Conservation (phyloP, 768 basidiomycete species). For the Russula ochroleuca region DNA sequence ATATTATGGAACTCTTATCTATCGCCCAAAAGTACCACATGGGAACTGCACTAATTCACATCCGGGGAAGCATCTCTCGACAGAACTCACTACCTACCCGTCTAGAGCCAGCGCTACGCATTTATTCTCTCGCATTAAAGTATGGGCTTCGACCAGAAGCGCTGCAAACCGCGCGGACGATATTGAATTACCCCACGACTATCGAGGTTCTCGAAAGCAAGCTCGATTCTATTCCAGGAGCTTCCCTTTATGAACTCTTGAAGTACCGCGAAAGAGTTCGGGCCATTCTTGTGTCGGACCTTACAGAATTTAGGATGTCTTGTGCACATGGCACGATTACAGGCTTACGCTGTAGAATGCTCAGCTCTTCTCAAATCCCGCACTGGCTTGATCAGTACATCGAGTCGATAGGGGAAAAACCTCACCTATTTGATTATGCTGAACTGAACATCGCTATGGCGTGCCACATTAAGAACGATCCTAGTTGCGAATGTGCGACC, state of each 20-base stretch:
- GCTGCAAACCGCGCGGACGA: no score
- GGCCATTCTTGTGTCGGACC: not conserved
- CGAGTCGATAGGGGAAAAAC: not conserved
- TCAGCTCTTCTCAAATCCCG: not conserved
- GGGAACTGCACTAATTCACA: not conserved
- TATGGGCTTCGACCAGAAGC: not conserved
- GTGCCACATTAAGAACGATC: no score
- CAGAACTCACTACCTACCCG: not conserved
- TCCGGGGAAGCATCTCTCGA: not conserved
- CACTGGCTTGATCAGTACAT: slow-evolving; percentile 3
- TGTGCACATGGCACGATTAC: not conserved
- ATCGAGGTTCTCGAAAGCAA: not conserved
- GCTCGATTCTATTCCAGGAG: not conserved
- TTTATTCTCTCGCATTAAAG: slow-evolving; percentile 3
- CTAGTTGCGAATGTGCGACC: not conserved
- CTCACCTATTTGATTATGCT: not conserved
- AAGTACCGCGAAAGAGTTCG: slow-evolving; percentile 6
- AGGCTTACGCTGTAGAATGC: not conserved
- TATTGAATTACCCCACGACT: no score
- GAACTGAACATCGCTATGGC: not conserved
- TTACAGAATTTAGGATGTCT: not conserved
- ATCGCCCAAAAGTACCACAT: slow-evolving; percentile 11
- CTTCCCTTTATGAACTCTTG: slow-evolving; percentile 12
- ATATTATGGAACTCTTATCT: not conserved
- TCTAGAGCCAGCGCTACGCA: not conserved